These are phyloP conservation scores for Coemansia reversa DNA, from an alignment of 192 early-diverging fungal genomes.

Conservation along the genomic window DNA sequence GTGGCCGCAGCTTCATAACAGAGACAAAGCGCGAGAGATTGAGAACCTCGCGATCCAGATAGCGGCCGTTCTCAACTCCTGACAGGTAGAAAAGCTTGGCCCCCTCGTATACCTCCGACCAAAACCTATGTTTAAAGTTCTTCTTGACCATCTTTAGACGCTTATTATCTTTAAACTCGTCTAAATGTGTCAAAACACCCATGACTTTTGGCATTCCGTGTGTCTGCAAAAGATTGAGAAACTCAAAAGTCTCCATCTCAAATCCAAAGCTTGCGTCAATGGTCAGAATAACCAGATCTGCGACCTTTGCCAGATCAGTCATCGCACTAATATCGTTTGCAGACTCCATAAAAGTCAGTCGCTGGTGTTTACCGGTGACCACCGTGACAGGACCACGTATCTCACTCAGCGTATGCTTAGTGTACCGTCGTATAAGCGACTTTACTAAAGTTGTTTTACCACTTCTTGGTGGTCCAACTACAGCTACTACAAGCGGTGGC, in stretches of 20 bases:
- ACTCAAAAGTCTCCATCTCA: slow-evolving; percentile 99
- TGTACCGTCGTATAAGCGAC: slow-evolving; percentile 92
- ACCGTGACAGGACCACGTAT: slow-evolving; percentile 97
- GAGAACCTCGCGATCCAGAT: slow-evolving; percentile 89
- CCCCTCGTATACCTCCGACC: slow-evolving; percentile 99
- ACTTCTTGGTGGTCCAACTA: slow-evolving; percentile 90
- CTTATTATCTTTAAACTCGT: slow-evolving; percentile 95
- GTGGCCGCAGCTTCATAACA: slow-evolving; percentile 96
- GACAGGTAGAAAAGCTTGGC: slow-evolving; percentile 99
- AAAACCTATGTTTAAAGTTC: slow-evolving; percentile 96
- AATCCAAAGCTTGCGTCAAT: slow-evolving; percentile 98
- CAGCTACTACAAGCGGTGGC: slow-evolving; percentile 90
- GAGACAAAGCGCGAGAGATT: slow-evolving; percentile 97
- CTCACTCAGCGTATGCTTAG: slow-evolving; percentile 87
- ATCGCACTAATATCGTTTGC: slow-evolving; percentile 96
- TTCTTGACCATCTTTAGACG: slow-evolving; percentile 86
- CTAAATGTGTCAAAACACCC: slow-evolving; percentile 96
- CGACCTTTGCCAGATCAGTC: slow-evolving; percentile 97
- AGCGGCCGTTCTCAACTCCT: slow-evolving; percentile 91
- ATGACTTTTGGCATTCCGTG: slow-evolving; percentile 98
- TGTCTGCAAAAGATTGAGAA: slow-evolving; percentile 93
- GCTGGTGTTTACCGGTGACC: slow-evolving; percentile 90
- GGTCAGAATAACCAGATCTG: slow-evolving; percentile 90
- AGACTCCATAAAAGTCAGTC: slow-evolving; percentile 97
- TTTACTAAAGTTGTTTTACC: slow-evolving; percentile 98